Evolutionary conservation across 2,329 filamentous ascomycete species (phyloP), one percentile per base, ranked within the genome.

Genomic region (Aureobasidium sp.): DNA sequence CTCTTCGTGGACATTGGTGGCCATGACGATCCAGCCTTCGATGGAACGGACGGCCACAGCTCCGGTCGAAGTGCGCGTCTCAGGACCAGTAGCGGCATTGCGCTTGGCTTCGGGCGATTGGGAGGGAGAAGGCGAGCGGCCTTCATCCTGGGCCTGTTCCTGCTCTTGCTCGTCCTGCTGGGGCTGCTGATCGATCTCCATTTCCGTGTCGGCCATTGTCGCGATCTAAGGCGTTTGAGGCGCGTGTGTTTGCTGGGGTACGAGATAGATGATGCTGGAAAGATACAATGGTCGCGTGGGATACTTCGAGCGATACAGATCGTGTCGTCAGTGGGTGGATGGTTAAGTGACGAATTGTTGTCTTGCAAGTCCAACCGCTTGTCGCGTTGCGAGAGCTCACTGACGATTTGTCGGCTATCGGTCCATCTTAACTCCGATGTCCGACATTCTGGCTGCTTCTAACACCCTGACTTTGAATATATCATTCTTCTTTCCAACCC

Each of bases 1-100:
- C 74, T 94, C 90, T 72, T 94, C 90, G 77, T 94, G 90, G 37
- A 94, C 87, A 70, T 94, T 94, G 58, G 89, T 92, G 66, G 90
- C 89, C 65, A 91, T 86, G 70, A 94, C 81, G 74, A 94, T 94
- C 90, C 90, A 94, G 68, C 90, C 90, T 76, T 94, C 90, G 71
- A 94, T 92, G 61, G 88, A 91, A 69, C 90, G 89, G 63, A 94
- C 90, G 29, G 90, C 90, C 1, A 86, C 90, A 61, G 89, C 89
- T 72, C 88, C 87, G 41, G 82, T 80, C 68, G 84, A 83, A 7
- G 89, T 92, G 69, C 85, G 85, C 81, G 90, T 88, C 70, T 88
- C 85, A 76, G 73, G 63, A 59, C 73, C 68, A 52, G 72, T 62
- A 67, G 69, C 62, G 63, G 65, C 67, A 65, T 64, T 68, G 21